phyloP scores from a whole-genome alignment of 163 green algal genomes.

The Coccomyxa subellipsoidea region DNA sequence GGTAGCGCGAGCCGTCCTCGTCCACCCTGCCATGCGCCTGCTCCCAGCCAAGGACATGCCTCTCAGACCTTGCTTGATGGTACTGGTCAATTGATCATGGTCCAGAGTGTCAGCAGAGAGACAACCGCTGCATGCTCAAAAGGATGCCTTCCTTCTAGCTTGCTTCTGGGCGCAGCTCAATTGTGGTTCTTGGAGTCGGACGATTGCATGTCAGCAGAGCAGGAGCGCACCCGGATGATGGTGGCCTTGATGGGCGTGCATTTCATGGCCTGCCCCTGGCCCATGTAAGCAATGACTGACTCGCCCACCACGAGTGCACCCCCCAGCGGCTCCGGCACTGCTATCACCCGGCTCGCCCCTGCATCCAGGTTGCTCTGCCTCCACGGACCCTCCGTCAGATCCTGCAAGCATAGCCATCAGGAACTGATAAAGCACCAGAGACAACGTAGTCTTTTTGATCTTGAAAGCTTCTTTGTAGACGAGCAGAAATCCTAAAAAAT shows the following conservation, averaged over 20 bases:
- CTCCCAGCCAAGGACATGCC: constrained; percentile 3
- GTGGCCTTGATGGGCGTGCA: constrained; percentile 41
- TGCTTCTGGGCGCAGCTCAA: no score
- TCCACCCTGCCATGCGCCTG: constrained; percentile 75
- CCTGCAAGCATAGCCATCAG: constrained; percentile 41
- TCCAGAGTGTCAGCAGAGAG: no score
- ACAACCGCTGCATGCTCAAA: no score
- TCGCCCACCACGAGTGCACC: constrained; percentile 84
- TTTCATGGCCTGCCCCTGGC: constrained; percentile 10
- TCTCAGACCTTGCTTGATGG: no score
- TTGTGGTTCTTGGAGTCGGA: no score
- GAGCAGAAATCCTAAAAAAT: no score
- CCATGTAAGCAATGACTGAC: constrained; percentile 60
- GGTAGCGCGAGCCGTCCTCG: constrained; percentile 72
- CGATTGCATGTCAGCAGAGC: not conserved
- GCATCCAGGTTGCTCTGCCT: constrained; percentile 74
- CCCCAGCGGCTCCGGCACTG: constrained; percentile 70
- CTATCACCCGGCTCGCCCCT: constrained; percentile 70
- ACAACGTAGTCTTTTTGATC: no score
- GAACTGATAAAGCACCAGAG: no score
- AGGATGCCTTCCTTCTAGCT: no score
- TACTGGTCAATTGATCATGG: no score
- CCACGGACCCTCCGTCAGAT: constrained; percentile 73
- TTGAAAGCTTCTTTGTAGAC: no score
- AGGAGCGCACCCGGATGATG: constrained; percentile 47